phyloP scores from a whole-genome alignment of 768 basidiomycete genomes.

The Dacryopinax spathularia region DNA sequence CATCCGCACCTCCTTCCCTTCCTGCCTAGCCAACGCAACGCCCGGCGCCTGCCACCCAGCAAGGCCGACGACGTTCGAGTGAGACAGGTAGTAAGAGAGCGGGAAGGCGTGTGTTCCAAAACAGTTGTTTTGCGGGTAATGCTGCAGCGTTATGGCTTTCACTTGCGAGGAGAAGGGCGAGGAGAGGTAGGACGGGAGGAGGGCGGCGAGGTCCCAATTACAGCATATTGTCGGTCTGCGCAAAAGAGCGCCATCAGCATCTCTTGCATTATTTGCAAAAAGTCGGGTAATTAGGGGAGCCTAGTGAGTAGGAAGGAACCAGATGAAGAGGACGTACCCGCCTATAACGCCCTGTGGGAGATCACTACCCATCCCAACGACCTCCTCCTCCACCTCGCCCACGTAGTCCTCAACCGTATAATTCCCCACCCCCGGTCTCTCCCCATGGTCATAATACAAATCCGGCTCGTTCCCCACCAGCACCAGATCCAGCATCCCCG shows the following conservation, averaged over 20 bases:
- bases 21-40: conserved; percentile 25
- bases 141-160: conserved; percentile 8
- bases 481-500: conserved; percentile 7
- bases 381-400: neutral
- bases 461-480: conserved; percentile 13
- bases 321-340: neutral
- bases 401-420: conserved; percentile 12
- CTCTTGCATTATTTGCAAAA: too few species aligned
- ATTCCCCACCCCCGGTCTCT: conserved; percentile 5
- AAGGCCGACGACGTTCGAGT: conserved; percentile 25
- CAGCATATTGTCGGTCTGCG: neutral
- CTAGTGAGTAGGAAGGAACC: too few species aligned
- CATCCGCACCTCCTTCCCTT: conserved; percentile 32
- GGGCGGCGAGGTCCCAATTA: neutral
- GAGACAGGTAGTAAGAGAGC: conserved; percentile 7
- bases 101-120: neutral
- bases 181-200: neutral
- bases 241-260: too few species aligned
- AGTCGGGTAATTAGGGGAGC: too few species aligned
- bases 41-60: conserved; percentile 37
- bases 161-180: neutral
- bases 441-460: conserved; percentile 4
- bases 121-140: conserved; percentile 13
- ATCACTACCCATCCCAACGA: neutral
- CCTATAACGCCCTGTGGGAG: neutral